A percentile compares a stretch with the other conserved stretches of the same genome.
Conservation (phyloP, 345 rosid species). For the Aethionema arabicum region DNA sequence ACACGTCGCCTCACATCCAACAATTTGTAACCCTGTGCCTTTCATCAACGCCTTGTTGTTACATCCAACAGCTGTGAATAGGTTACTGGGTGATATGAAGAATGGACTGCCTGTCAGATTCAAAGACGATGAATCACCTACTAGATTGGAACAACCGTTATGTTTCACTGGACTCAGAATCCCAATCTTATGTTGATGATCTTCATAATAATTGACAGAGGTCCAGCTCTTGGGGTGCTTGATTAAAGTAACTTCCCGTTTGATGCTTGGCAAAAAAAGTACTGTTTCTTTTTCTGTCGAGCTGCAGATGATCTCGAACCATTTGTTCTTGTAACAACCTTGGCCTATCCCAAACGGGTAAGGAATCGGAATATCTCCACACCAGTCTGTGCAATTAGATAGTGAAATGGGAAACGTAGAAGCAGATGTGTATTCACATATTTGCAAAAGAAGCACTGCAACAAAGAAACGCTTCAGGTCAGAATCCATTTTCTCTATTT, state of each 20-base stretch:
- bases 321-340: conserved; percentile 27
- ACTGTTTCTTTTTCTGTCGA: conserved; percentile 2
- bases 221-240: not conserved
- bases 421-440: not conserved
- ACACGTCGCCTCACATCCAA: conserved; percentile 44
- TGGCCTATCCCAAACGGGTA: conserved; percentile 45
- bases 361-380: conserved; percentile 40
- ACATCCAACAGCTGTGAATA: conserved; percentile 44
- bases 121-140: conserved; percentile 3
- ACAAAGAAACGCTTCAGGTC: conserved; percentile 12
- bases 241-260: conserved; percentile 4
- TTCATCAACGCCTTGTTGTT: conserved; percentile 24
- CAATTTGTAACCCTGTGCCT: conserved; percentile 4
- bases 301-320: conserved; percentile 27
- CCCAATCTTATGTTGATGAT: not conserved
- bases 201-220: not conserved
- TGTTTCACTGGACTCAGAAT: conserved; percentile 23
- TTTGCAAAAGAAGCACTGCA: not conserved
- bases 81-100: conserved; percentile 25
- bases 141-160: not conserved
- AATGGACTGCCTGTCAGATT: conserved; percentile 23
- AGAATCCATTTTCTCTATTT: conserved; percentile 7
- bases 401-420: conserved; percentile 1
- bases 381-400: conserved; percentile 33
- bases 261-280: conserved; percentile 8